Base-by-base conservation (phyloP, 176 grass and related monocot genomes). In the Phoenix dactylifera region DNA sequence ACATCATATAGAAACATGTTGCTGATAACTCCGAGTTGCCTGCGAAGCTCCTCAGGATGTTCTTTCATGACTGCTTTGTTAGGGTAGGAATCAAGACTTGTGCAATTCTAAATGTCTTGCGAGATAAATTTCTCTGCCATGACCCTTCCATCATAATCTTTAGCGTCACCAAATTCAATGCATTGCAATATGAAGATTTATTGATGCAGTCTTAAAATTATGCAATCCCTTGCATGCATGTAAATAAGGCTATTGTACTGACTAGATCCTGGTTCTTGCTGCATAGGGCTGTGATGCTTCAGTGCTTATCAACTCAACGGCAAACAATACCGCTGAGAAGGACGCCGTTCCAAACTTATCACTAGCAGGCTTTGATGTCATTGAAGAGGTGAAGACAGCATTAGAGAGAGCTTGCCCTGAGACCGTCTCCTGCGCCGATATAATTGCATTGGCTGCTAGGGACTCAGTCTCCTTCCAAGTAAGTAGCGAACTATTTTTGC, bases 231-330 rank as follows among this genome's bases (percentile, higher is more conserved):
- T 44, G 7, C 6, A 39, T 39, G 32, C 32, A 44, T 3, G 35
- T 12, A 44, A 1, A 10, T 3, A 44, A 10, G 35, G 35, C 35
- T 12, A 2, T 44, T 44, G 9, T 44, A 44, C 35, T 44, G 7
- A 14, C 35, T 44, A 44, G 35, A 44, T 44, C 35, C 7, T 44
- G 7, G 35, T 10, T 44, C 35, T 14, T 44, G 9, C 1, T 12
- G 7, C 35, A 59, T 17, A 88, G 80, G 80, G 80, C 14, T 88
- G 85, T 18, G 85, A 88, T n/a, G 80, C 80, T 52, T 88, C 85
- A 35, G 18, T 88, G 24, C 64, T 88, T 3, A 72, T 83, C 59
- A 66, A 88, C 54, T 76, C 85, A 16, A 66, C 67, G 4, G 30
- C 49, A 0, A 48, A 39, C 26, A 62, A 49, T 28, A 76, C 70